Evolutionary conservation across 306 rosid genomes (phyloP).

Genomic region (Inga leiocalycina): DNA sequence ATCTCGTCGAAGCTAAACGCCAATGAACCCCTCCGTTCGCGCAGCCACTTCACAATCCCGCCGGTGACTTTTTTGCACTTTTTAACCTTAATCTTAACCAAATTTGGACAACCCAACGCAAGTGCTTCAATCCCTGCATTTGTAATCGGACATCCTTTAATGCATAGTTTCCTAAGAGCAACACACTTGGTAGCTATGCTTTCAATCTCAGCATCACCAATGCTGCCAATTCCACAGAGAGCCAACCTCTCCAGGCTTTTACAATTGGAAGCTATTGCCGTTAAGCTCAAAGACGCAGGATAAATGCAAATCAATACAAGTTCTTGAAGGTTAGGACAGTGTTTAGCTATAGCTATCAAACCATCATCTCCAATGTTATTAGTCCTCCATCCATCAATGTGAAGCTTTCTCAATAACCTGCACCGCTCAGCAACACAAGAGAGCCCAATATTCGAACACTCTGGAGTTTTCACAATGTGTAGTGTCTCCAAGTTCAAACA

Average conservation of each 20-base stretch:
- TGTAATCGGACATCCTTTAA: slow-evolving; percentile 83
- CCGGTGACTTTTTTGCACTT: slow-evolving; percentile 75
- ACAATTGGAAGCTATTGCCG: slow-evolving; percentile 67
- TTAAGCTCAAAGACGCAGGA: slow-evolving; percentile 59
- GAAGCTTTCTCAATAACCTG: slow-evolving; percentile 71
- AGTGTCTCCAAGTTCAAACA: slow-evolving; percentile 62
- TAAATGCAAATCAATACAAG: slow-evolving; percentile 78
- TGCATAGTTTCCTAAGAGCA: slow-evolving; percentile 78
- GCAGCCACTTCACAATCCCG: slow-evolving; percentile 62
- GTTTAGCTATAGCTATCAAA: slow-evolving; percentile 60
- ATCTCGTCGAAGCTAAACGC: slow-evolving; percentile 63
- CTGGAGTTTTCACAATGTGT: slow-evolving; percentile 67
- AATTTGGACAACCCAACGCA: slow-evolving; percentile 79
- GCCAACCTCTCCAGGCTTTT: slow-evolving; percentile 71
- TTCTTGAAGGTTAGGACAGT: slow-evolving; percentile 67
- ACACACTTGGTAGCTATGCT: slow-evolving; percentile 71
- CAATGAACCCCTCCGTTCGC: slow-evolving; percentile 61
- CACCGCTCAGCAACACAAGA: slow-evolving; percentile 62
- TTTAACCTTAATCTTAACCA: slow-evolving; percentile 80
- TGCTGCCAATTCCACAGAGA: slow-evolving; percentile 70
- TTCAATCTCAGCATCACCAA: slow-evolving; percentile 77
- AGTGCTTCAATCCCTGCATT: slow-evolving; percentile 66
- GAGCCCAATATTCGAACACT: slow-evolving; percentile 71
- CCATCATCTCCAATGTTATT: slow-evolving; percentile 78
- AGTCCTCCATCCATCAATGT: slow-evolving; percentile 87